Percentiles rank a stretch among this genome's conserved stretches.
phyloP scores from a whole-genome alignment of 768 basidiomycete species.

The Mycena capillaripes region DNA sequence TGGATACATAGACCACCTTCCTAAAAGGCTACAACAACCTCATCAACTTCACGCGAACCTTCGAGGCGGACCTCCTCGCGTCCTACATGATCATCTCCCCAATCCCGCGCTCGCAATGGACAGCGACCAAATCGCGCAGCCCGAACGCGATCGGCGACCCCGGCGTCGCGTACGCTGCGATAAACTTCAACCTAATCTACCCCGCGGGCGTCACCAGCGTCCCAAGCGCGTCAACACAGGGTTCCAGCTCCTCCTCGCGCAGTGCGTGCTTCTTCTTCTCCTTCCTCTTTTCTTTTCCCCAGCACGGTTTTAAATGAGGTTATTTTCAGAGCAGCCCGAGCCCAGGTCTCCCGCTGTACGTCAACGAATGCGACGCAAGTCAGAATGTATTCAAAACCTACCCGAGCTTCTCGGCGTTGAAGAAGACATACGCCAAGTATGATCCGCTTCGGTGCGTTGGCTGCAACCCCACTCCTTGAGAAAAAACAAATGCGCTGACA shows the following conservation, averaged over 20 bases:
- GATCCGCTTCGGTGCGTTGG: slow-evolving; percentile 56
- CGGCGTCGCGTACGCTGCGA: slow-evolving; percentile 19
- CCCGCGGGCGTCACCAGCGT: background rate
- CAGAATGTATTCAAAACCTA: slow-evolving; percentile 58
- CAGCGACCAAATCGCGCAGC: slow-evolving; percentile 32
- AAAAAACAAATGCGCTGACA: background rate
- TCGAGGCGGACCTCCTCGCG: slow-evolving; percentile 38
- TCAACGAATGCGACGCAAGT: slow-evolving; percentile 55
- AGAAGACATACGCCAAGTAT: slow-evolving; percentile 56
- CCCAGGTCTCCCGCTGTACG: slow-evolving; percentile 33
- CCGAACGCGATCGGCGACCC: slow-evolving; percentile 24
- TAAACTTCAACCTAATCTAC: slow-evolving; percentile 14
- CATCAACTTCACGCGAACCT: slow-evolving; percentile 44
- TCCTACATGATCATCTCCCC: slow-evolving; percentile 53
- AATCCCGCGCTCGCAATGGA: slow-evolving; percentile 48
- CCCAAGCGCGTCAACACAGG: background rate
- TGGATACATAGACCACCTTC: too few relatives aligned
- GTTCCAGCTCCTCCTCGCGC: slow-evolving; percentile 35
- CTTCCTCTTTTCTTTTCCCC: background rate
- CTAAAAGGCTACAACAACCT: slow-evolving; percentile 47
- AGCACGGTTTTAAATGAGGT: background rate
- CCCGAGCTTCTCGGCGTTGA: slow-evolving; percentile 51
- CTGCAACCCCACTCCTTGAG: background rate
- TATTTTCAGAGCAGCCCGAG: background rate
- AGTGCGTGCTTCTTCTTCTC: slow-evolving; percentile 35